phyloP scores from a whole-genome alignment of 306 rosid genomes.

The Begonia peltatifolia region DNA sequence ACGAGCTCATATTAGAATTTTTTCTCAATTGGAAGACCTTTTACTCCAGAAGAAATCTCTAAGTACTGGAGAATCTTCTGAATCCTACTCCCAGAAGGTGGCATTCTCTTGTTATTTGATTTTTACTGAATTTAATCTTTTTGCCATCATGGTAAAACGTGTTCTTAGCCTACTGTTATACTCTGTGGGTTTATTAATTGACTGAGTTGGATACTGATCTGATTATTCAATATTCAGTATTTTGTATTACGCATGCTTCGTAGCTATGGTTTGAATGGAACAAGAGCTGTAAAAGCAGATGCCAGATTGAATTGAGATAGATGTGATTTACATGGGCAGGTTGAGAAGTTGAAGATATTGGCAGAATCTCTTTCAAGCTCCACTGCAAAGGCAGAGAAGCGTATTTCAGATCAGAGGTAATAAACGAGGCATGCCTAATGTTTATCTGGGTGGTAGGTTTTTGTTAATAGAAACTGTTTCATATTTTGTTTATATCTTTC shows the following conservation, averaged over 20 bases:
- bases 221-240: too few relatives aligned
- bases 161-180: too few relatives aligned
- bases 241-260: too few relatives aligned
- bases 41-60: conserved; percentile 52
- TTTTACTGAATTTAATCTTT: too few relatives aligned
- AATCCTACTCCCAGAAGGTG: conserved; percentile 88
- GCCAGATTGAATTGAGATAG: neutral
- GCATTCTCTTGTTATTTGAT: too few relatives aligned
- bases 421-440: conserved; percentile 1
- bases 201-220: too few relatives aligned
- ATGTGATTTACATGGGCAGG: conserved; percentile 30
- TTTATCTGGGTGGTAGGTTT: neutral
- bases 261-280: too few relatives aligned
- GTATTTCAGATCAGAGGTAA: conserved; percentile 84
- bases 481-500: neutral
- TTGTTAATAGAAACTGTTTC: conserved; percentile 1
- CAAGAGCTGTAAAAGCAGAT: too few relatives aligned
- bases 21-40: conserved; percentile 82
- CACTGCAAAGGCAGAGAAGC: conserved; percentile 81
- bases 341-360: conserved; percentile 88
- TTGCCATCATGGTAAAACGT: too few relatives aligned
- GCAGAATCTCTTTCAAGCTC: conserved; percentile 91
- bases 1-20: conserved; percentile 66
- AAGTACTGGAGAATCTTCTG: conserved; percentile 68
- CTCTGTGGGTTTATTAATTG: too few relatives aligned